A percentile compares a stretch with the other conserved stretches of the same genome.
These are phyloP conservation scores for Aspergillus floridensis DNA, from an alignment of 2,329 filamentous ascomycete genomes.

Conservation along the genomic window DNA sequence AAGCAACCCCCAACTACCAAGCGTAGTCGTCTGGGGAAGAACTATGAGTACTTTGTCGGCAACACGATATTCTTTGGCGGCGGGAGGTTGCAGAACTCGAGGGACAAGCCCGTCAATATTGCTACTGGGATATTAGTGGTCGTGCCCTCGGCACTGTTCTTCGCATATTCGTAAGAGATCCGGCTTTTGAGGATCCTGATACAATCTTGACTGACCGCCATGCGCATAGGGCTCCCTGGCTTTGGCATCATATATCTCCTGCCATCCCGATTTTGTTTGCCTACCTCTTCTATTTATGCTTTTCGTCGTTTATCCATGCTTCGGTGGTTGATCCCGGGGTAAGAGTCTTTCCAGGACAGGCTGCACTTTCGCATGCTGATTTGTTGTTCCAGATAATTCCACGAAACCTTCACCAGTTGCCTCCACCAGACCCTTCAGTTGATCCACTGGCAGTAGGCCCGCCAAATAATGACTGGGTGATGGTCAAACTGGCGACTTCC, in stretches of 20 bases:
- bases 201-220: conserved; percentile 13
- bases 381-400: conserved; percentile 72
- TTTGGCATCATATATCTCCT: conserved; percentile 83
- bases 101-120: conserved; percentile 83
- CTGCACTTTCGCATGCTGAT: conserved; percentile 6
- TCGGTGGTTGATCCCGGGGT: conserved; percentile 91
- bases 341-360: conserved; percentile 44
- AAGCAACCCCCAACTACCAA: conserved; percentile 40
- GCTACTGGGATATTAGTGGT: conserved; percentile 78
- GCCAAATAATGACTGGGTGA: conserved; percentile 87
- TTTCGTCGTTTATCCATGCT: conserved; percentile 92
- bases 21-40: conserved; percentile 58
- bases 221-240: conserved; percentile 63
- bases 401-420: conserved; percentile 85
- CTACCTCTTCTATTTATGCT: conserved; percentile 84
- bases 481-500: conserved; percentile 76
- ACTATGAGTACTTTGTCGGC: conserved; percentile 89
- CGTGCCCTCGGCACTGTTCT: conserved; percentile 77
- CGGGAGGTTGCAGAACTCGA: conserved; percentile 83
- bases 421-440: conserved; percentile 69
- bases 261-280: conserved; percentile 86
- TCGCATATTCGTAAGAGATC: conserved; percentile 63
- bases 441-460: conserved; percentile 81
- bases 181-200: neutral
- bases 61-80: conserved; percentile 88